Base-by-base conservation (phyloP, 2,329 filamentous ascomycete genomes). In the Myriangium duriaei region DNA sequence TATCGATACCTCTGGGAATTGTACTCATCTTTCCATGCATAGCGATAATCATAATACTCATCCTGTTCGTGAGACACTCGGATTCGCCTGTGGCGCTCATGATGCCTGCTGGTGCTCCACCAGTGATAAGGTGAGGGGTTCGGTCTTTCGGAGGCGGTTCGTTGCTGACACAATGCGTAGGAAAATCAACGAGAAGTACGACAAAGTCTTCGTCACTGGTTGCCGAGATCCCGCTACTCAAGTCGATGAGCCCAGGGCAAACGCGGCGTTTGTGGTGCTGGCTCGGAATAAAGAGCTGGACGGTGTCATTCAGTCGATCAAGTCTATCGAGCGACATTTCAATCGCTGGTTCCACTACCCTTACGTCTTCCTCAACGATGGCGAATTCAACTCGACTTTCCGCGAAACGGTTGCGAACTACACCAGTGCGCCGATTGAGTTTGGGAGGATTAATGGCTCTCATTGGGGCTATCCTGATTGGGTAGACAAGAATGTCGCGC, bases 311-410 rank as follows among this genome's bases (percentile, higher is more conserved):
- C 85, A 96, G 61, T 96, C 91, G 7, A 74, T 98, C 59, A 95
- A 95, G 67, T 96, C 88, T 30, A 87, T 98, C 49, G 91, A 98
- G 67, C 76, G 91, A 51, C 91, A 98, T 63, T 98, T 98, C 74
- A 98, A 98, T 64, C 76, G 87, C 49, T 98, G 88, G 87, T 98
- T 86, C 59, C 77, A 96, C 61, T 98, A 98, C 59, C 91, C 91
- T 16, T 98, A 96, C 57, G 88, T 96, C 49, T 96, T 98, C 61
- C 68, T 98, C 49, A 98, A 98, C 62, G 88, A 98, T 53, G 91
- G 81, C 46, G 87, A 96, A 41, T 98, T 98, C 72, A 87, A 96
- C 61, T 76, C 84, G 54, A 83, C 79, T 10, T 98, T 98, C 72
- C 92, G 84, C 59, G 81, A 88, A 50, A 79, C 78, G 0, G 75